Evolutionary conservation across 2,329 filamentous ascomycete species (phyloP).

Genomic region (Fusarium udum): DNA sequence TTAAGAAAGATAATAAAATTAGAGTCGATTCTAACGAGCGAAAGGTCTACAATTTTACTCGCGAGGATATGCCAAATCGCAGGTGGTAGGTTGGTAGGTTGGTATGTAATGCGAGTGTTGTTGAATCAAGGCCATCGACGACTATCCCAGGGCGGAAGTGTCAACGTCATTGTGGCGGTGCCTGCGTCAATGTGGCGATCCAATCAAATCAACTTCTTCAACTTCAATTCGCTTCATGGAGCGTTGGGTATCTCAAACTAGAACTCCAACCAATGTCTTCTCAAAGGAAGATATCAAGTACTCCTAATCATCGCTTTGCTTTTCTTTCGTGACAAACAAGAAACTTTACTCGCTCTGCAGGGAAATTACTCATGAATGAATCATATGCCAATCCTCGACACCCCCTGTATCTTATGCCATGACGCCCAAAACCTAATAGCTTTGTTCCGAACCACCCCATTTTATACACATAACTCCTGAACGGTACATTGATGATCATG

Average conservation of each 20-base stretch:
- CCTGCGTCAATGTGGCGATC: conserved; percentile 43
- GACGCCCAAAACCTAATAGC: conserved; percentile 6
- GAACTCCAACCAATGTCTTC: conserved; percentile 23
- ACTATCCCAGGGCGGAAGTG: conserved; percentile 19
- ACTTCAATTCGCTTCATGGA: conserved; percentile 16
- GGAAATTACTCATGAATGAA: background rate
- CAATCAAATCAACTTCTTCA: conserved; percentile 14
- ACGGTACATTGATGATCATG: background rate
- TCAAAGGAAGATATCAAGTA: conserved; percentile 7
- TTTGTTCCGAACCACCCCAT: background rate
- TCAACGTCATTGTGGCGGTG: conserved; percentile 57
- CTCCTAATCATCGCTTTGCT: conserved; percentile 15
- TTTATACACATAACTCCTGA: conserved; percentile 3
- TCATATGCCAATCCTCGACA: background rate
- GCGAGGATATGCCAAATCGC: conserved; percentile 16
- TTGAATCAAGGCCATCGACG: conserved; percentile 22
- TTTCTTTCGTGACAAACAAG: background rate
- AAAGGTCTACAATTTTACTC: background rate
- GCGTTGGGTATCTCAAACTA: conserved; percentile 32
- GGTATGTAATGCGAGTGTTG: conserved; percentile 7
- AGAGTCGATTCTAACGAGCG: conserved; percentile 13
- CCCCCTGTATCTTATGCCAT: conserved; percentile 1
- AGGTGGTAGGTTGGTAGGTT: conserved; percentile 18
- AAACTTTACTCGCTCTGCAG: background rate
- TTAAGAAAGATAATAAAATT: background rate